Base-by-base conservation (phyloP, 495 filamentous ascomycete genomes). In the Lichenothelia convexa region DNA sequence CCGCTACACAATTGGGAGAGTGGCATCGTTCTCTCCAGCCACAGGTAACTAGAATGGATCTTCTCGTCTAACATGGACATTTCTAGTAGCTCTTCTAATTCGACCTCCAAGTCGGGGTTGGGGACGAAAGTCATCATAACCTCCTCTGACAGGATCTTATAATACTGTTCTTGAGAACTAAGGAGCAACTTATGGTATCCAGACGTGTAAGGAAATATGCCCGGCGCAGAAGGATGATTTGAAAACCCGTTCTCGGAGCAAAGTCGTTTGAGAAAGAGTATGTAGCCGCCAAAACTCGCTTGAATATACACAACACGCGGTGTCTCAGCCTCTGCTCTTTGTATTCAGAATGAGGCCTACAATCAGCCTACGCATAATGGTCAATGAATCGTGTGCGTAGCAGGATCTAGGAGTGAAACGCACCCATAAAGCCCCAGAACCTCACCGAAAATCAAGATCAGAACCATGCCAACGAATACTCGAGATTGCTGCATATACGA, bases 401-500 rank as follows among this genome's bases (percentile, higher is more conserved):
- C 15, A 16, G 19, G 5, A 1, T 11, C 5, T 21, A 34, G 20
- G 21, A 36, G 30, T 18, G 38, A 21, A 41, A 65, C 78, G 45
- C 70, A 91, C 78, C 91, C 91, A 51, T 99, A 99, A 27, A 99
- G 75, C 47, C 89, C 89, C 45, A 99, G 57, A 16, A 99, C 89
- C 66, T 99, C 89, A 33, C 80, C 87, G 53, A 97, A 97, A 71
- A 97, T 97, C 45, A 97, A 67, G 42, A 97, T 94, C 47, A 97
- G 56, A 39, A 97, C 87, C 89, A 95, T 93, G 56, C 89, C 89
- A 23, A 99, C 89, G 47, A 93, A 99, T 30, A 99, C 75, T 35
- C 86, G 73, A 16, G 78, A 86, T 59, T 99, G 89, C 44, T 76
- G 72, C 86, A 99, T 91, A 59, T 91, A 99, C 33, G 84, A 71